Conservation (phyloP, 257 asterid genomes). For the Primulina huaijiensis region DNA sequence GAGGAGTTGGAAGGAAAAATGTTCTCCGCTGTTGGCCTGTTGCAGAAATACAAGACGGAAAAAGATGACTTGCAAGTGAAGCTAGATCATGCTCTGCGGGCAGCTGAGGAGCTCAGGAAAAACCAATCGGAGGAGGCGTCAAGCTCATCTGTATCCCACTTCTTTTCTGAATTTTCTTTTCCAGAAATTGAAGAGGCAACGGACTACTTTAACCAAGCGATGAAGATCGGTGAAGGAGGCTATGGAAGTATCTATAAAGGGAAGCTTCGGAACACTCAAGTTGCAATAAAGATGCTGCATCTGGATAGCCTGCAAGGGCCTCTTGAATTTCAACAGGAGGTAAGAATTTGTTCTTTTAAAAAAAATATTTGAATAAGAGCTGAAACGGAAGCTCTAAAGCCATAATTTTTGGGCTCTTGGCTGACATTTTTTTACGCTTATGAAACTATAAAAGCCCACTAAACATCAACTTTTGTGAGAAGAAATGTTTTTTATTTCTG, state of each 20-base stretch:
- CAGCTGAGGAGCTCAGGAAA: constrained; percentile 57
- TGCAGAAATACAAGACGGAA: constrained; percentile 77
- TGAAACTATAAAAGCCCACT: too few relatives aligned
- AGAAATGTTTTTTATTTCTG: too few relatives aligned
- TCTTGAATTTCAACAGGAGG: constrained; percentile 84
- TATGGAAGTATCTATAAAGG: constrained; percentile 78
- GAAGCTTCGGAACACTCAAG: constrained; percentile 68
- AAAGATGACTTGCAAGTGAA: constrained; percentile 65
- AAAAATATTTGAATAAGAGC: too few relatives aligned
- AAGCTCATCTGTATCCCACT: constrained; percentile 46
- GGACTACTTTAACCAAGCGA: constrained; percentile 44
- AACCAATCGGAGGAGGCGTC: constrained; percentile 54
- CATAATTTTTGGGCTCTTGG: too few relatives aligned
- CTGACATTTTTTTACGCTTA: too few relatives aligned
- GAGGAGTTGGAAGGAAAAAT: constrained; percentile 77
- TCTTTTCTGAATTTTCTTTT: constrained; percentile 64
- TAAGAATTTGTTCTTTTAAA: constrained; percentile 11
- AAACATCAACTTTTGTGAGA: too few relatives aligned
- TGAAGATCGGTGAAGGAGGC: constrained; percentile 87
- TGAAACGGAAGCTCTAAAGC: too few relatives aligned
- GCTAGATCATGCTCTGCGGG: constrained; percentile 62
- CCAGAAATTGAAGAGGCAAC: constrained; percentile 82
- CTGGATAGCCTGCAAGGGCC: constrained; percentile 77
- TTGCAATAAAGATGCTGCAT: constrained; percentile 75
- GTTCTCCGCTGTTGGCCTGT: constrained; percentile 67